phyloP scores from a whole-genome alignment of 75 land plant genomes.

The Sequoia sempervirens region DNA sequence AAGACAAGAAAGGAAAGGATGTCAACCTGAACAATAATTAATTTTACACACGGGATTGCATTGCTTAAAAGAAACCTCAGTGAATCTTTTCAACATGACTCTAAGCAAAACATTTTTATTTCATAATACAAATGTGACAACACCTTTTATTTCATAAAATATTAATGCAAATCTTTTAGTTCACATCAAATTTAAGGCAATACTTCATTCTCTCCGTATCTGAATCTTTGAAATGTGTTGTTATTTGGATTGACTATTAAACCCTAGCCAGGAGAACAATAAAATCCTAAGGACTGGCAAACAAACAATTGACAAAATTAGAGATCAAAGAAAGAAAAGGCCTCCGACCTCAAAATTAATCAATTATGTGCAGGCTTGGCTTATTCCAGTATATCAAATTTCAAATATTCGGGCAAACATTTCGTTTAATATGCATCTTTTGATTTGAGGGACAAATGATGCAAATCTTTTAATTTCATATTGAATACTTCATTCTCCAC shows the following conservation, averaged over 20 bases:
- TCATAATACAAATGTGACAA: background rate
- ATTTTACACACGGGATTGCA: background rate
- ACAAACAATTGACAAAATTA: background rate
- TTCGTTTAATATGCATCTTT: background rate
- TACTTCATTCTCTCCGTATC: background rate
- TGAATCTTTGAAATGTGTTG: too few species aligned
- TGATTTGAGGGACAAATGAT: background rate
- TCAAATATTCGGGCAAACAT: background rate
- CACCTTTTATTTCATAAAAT: background rate
- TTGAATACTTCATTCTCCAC: background rate
- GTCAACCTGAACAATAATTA: background rate
- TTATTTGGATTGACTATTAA: background rate
- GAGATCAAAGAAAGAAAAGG: background rate
- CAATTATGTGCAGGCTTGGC: background rate
- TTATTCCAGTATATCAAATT: background rate
- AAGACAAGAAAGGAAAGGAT: background rate
- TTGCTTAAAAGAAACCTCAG: background rate
- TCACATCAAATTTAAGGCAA: background rate
- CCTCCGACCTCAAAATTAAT: background rate
- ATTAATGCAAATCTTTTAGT: background rate
- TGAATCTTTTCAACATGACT: too few species aligned
- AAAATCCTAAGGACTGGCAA: background rate
- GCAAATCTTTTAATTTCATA: background rate
- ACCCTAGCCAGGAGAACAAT: background rate
- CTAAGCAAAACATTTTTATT: background rate